These are phyloP conservation scores for Vachellia pachyceras DNA, from an alignment of 306 rosid genomes.

Conservation along the genomic window DNA sequence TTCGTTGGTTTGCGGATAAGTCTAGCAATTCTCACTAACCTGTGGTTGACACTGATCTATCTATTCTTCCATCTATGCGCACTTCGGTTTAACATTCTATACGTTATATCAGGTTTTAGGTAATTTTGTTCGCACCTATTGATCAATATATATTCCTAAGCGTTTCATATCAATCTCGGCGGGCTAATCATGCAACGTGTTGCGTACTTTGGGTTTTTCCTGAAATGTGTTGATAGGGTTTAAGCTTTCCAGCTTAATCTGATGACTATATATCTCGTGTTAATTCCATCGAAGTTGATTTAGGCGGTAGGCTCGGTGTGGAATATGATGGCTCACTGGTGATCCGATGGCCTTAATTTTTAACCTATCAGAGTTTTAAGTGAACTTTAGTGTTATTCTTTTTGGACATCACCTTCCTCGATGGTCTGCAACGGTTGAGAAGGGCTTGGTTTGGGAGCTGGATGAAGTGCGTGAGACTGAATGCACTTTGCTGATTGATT, in stretches of 20 bases:
- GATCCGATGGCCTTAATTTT: conserved; percentile 21
- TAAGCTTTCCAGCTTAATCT: conserved; percentile 38
- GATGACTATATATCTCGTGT: background rate
- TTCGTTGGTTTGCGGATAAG: background rate
- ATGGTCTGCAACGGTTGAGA: too few species aligned
- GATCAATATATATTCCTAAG: background rate
- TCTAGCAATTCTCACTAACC: background rate
- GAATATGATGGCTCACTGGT: background rate
- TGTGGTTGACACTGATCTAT: background rate
- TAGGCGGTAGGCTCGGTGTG: background rate
- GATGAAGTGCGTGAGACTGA: background rate
- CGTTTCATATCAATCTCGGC: background rate
- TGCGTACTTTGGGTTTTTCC: conserved; percentile 9
- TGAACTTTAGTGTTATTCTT: too few species aligned
- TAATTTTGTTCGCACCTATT: background rate
- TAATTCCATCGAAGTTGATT: background rate
- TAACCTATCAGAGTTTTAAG: background rate
- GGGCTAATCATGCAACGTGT: background rate
- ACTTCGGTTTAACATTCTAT: background rate
- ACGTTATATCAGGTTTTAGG: background rate
- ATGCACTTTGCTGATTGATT: background rate
- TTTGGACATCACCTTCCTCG: too few species aligned
- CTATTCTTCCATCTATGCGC: background rate
- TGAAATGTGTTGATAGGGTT: conserved; percentile 54
- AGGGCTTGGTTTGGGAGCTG: background rate